Base-by-base conservation (phyloP, 2,329 filamentous ascomycete genomes). In the Pseudopyricularia javanii region DNA sequence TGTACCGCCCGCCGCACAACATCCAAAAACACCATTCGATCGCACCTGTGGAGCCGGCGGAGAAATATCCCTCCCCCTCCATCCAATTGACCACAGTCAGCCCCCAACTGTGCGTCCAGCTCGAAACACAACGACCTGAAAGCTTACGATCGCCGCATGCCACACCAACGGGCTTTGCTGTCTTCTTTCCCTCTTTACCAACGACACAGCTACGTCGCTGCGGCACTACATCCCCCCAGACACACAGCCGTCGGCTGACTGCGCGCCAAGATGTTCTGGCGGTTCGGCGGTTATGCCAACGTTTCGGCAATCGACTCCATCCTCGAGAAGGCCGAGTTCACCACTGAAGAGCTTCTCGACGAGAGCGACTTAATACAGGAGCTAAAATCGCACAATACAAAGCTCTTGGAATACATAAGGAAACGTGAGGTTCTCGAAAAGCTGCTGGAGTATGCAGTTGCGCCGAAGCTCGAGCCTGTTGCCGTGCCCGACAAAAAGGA, bases 281-380 rank as follows among this genome's bases (percentile, higher is more conserved):
- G 91, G 73, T 98, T 97, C 79, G 91, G 93, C 79, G 90, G 90
- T 66, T 97, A 97, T 79, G 88, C 91, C 77, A 95, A 89, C 78
- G 86, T 95, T 72, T 96, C 91, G 63, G 86, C 91, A 66, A 89
- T 98, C 70, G 93, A 97, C 71, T 90, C 85, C 61, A 88, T 98
- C 64, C 89, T 98, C 68, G 93, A 98, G 68, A 95, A 95, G 71
- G 83, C 94, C 61, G 88, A 95, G 71, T 91, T 96, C 66, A 90
- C 88, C 51, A 85, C 97, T 59, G 93, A 98, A 71, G 91, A 97
- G 67, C 78, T 98, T 55, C 82, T 98, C 57, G 91, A 97, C 68
- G 93, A 98, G 76, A 86, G 87, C 64, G 93, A 98, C 67, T 74
- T 97, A 62, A 93, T 97, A 61, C 90, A 96, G 69, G 93, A 98